Evolutionary conservation across 1,139 yeast genomes (phyloP), one percentile per base, ranked within the genome.

Genomic region (Blastobotrys petasosporus): DNA sequence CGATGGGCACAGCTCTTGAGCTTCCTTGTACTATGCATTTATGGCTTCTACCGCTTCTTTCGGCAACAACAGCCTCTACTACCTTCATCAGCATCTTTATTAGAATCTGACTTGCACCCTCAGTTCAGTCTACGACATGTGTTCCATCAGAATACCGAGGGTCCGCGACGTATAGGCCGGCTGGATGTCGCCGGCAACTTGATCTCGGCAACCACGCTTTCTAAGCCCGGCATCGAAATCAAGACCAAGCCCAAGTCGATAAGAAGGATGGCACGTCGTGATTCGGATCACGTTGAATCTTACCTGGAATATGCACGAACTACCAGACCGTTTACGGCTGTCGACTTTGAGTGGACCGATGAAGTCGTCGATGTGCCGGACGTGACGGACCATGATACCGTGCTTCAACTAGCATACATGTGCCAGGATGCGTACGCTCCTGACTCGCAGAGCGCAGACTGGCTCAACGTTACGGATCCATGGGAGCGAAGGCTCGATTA

Each of bases 401-500:
- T 92, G 4, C 70, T 90, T 4, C 70, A 85, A 1, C 67, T 92
- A 39, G 98, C 97, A 0, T 68, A 83, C 47, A 84, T 92, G 77
- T 80, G 97, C 0, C 85, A 95, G 1, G 85, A 92, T 64, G 97
- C 98, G 2, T 92, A 92, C 60, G 95, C 87, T 2, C 75, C 76
- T 42, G 68, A 78, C 33, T 97, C 97, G 1, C 66, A 70, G 34
- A 76, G 80, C 33, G 95, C 90, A 46, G 95, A 87, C 62, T 92
- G 98, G 98, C 69, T 83, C 39, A 94, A 90, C 57, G 80, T 90
- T 4, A 81, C 80, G 1, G 75, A 71, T 17, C 75, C 77, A 0
- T 84, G 85, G 84, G 64, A 66, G 48, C 62, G 55, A 44, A 63
- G 54, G 49, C 34, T 52, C 13, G 68, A 68, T 2, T 84, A 82